Evolutionary conservation across 2,329 filamentous ascomycete genomes (phyloP), one percentile per base, ranked within the genome.

Genomic region (Tolypocladium nubicola): DNA sequence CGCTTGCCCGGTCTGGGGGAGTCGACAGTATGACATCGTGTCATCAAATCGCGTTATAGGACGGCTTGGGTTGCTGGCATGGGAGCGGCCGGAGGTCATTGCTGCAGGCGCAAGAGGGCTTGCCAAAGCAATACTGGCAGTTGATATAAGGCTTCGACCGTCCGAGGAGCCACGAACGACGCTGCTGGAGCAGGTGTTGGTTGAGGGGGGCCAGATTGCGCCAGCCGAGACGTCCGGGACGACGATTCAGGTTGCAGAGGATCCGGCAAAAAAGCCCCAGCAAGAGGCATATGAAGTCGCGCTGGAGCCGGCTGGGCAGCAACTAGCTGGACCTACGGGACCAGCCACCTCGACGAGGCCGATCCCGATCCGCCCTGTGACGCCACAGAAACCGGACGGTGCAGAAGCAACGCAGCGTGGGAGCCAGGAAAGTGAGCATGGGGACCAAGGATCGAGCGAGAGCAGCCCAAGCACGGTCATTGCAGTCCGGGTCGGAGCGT

Each of bases 1-100:
- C 58, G 68, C 70, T 1, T 80, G 77, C 52, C 77, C 79, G 1
- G 70, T 68, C n/a, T 82, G 79, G 79, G 79, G 72, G 0, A 74
- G 70, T 10, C 59, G 69, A 16, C 68, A 67, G 8, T 81, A 76
- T 59, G 66, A 75, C 14, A 72, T 81, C 2, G 61, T 79, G 1
- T 68, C 74, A 57, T 67, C 71, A 21, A 71, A 71, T 53, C 71
- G 77, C 37, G 69, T 69, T 0, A 14, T 63, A 6, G 77, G 76
- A 2, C 67, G 66, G 5, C 68, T 76, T 0, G 77, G 78, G 0
- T 67, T 81, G 39, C 61, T 82, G 39, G 73, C 75, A 13, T 79
- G 76, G 74, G 77, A 80, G 58, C 67, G 73, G 19, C 78, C 78
- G 1, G 74, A 77, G 38, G 62, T 78, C 41, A 75, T 81, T 57